phyloP scores from a whole-genome alignment of 148 eudicot genomes.

The Rhododendron griersonianum region DNA sequence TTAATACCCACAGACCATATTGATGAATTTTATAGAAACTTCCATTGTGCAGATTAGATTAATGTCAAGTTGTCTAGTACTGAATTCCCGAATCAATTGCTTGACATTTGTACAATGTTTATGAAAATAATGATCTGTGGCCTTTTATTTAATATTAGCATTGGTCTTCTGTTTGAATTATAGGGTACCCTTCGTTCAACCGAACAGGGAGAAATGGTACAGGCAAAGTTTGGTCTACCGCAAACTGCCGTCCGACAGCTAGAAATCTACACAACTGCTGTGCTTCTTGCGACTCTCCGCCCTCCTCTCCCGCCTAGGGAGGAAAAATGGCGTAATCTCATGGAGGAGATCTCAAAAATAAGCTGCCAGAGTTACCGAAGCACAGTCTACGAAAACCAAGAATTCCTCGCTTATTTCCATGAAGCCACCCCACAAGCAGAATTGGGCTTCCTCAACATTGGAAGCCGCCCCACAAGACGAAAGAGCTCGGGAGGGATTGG shows the following conservation, averaged over 20 bases:
- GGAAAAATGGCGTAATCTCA: conserved; percentile 70
- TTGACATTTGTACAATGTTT: background rate
- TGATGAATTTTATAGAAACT: too few species aligned
- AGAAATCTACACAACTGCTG: conserved; percentile 85
- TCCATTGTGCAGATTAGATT: background rate
- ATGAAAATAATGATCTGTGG: background rate
- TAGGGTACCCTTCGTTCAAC: conserved; percentile 88
- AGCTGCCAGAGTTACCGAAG: conserved; percentile 61
- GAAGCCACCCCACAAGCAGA: conserved; percentile 94
- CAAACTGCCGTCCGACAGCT: conserved; percentile 72
- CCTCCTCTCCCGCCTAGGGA: conserved; percentile 87
- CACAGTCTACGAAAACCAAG: conserved; percentile 80
- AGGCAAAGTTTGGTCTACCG: conserved; percentile 91
- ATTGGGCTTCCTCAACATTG: conserved; percentile 80
- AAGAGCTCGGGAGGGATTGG: conserved; percentile 62
- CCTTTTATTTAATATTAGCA: background rate
- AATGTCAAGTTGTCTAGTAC: background rate
- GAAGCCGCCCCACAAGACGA: conserved; percentile 78
- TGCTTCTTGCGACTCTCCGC: conserved; percentile 71
- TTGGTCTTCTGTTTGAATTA: conserved; percentile 9
- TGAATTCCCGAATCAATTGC: background rate
- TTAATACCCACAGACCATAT: background rate
- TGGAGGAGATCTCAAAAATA: conserved; percentile 78
- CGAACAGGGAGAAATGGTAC: conserved; percentile 97
- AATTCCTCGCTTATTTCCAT: conserved; percentile 80